Evolutionary conservation across 2,329 filamentous ascomycete species (phyloP).

Genomic region (Zymoseptoria pseudotritici): DNA sequence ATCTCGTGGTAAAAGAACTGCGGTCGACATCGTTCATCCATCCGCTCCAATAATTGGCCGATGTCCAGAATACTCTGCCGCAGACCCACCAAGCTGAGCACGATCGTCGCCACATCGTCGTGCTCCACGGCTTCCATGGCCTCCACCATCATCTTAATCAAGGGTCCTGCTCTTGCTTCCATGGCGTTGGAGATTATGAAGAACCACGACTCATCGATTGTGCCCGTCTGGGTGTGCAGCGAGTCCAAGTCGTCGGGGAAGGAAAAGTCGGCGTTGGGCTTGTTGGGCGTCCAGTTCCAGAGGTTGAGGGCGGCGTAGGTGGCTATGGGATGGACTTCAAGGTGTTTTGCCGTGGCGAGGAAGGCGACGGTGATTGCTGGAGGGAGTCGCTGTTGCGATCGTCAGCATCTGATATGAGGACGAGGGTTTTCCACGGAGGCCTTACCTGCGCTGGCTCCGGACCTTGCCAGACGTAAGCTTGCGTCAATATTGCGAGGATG

Average conservation of each 20-base stretch:
- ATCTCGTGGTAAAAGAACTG: slow-evolving; percentile 46
- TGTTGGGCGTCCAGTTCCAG: slow-evolving; percentile 93
- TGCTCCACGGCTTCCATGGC: slow-evolving; percentile 40
- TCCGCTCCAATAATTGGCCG: slow-evolving; percentile 38
- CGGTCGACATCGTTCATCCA: slow-evolving; percentile 45
- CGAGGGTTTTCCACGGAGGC: not conserved
- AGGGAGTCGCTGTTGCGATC: slow-evolving; percentile 52
- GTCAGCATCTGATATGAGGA: not conserved
- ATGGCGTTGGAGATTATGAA: slow-evolving; percentile 47
- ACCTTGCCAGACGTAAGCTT: slow-evolving; percentile 85
- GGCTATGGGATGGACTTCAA: slow-evolving; percentile 84
- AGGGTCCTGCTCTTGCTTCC: slow-evolving; percentile 43
- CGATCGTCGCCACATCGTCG: slow-evolving; percentile 32
- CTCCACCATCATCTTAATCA: slow-evolving; percentile 40
- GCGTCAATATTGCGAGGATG: slow-evolving; percentile 68
- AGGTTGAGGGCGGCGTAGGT: slow-evolving; percentile 87
- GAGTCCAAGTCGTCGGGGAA: slow-evolving; percentile 81
- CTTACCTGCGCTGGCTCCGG: slow-evolving; percentile 54
- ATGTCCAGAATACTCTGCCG: slow-evolving; percentile 37
- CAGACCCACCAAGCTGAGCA: slow-evolving; percentile 35
- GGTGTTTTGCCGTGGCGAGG: slow-evolving; percentile 59
- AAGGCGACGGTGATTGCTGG: slow-evolving; percentile 76
- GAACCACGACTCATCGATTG: slow-evolving; percentile 88
- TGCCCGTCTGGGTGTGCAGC: slow-evolving; percentile 82
- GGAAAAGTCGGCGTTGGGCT: slow-evolving; percentile 62